Percentiles rank a stretch among this genome's conserved stretches.
These are phyloP conservation scores for Pseudogymnoascus sp. DNA, from an alignment of 2,329 filamentous ascomycete species.

Conservation along the genomic window DNA sequence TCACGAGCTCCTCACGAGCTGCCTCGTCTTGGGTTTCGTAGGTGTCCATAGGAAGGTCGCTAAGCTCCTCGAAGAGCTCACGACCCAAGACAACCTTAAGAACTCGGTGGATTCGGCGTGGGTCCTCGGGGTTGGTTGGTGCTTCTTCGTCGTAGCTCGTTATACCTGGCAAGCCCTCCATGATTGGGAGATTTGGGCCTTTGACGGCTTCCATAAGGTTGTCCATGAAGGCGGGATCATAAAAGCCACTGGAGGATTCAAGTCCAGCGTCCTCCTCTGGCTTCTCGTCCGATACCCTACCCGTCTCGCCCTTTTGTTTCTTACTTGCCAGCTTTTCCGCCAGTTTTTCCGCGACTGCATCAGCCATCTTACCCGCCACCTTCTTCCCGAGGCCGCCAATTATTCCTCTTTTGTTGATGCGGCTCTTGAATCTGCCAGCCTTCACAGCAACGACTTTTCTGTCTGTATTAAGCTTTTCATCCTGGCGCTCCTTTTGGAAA, in stretches of 20 bases:
- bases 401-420: neutral
- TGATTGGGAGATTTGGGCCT: neutral
- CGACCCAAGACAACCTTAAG: neutral
- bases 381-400: neutral
- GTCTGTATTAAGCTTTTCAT: neutral
- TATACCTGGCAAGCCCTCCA: neutral
- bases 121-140: neutral
- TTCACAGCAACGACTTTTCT: neutral
- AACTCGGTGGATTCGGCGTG: neutral
- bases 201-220: neutral
- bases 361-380: neutral
- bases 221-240: neutral
- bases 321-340: neutral
- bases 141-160: neutral
- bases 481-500: neutral
- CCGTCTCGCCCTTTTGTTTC: neutral
- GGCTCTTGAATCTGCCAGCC: neutral
- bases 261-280: too few species aligned
- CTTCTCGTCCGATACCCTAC: neutral
- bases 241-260: neutral
- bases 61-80: neutral
- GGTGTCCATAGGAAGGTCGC: neutral
- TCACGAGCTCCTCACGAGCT: neutral
- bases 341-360: neutral
- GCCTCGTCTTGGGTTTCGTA: neutral